Evolutionary conservation across 495 filamentous ascomycete species (phyloP), one percentile per base, ranked within the genome.

Genomic region (Aspergillus leporis): DNA sequence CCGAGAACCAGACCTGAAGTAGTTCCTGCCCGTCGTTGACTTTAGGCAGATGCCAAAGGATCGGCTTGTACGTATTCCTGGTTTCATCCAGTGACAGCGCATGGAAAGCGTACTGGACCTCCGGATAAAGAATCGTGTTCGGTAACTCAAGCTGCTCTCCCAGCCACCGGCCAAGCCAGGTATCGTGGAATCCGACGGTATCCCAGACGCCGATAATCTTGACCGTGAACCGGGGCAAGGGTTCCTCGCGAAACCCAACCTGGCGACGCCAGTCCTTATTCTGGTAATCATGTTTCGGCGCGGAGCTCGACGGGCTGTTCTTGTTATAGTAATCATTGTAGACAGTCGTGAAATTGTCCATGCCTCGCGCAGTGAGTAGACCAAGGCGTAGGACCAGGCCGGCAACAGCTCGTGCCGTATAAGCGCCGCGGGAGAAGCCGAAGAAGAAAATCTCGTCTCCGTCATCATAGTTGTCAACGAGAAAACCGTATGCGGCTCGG

Each of bases 341-440:
- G 9, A 83, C 66, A 50, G 74, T 72, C 1, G 74, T 65, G 53
- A 82, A 77, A 23, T 69, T 70, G 22, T 76, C 70, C 63, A 82
- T 64, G 5, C 78, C 75, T 4, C 66, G 58, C 25, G 70, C 70
- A 0, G 69, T 71, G 10, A 80, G 68, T 1, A 82, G 64, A 3
- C 85, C 85, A 53, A 85, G 70, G 38, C 79, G 69, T 8, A 67
- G 77, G 19, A 86, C 78, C 0, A 87, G 59, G 0, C 82, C 84
- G 14, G 81, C 83, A 21, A 85, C 74, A 14, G 79, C 76, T 18
- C 84, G 74, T 4, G 78, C 84, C 1, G 84, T 85, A 57, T 78
- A 87, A 1, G 83, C 83, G 5, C 84, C 84, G 8, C 84, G 74
- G 1, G 82, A 85, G 65, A 86, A 87, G 2, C 84, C 84, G 53